phyloP scores from a whole-genome alignment of 2,329 filamentous ascomycete genomes.

The Beauveria caledonica region DNA sequence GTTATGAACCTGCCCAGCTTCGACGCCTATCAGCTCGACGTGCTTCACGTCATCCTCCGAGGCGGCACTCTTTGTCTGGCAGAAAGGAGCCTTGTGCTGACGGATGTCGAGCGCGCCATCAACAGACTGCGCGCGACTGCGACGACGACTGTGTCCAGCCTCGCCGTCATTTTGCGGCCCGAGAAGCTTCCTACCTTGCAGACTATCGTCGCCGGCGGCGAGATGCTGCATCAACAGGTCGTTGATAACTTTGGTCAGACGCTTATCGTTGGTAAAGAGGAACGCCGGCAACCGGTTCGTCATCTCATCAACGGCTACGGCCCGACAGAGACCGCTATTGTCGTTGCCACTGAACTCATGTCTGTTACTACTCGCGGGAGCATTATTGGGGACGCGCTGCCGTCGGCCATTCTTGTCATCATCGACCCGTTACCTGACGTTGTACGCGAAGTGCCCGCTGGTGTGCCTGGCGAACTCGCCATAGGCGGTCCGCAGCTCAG shows the following conservation, averaged over 20 bases:
- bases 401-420: neutral
- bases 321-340: neutral
- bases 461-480: constrained; percentile 16
- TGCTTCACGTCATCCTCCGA: neutral
- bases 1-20: constrained; percentile 5
- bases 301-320: constrained; percentile 6
- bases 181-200: neutral
- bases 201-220: neutral
- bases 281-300: neutral
- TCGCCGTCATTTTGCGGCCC: neutral
- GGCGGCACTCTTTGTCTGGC: constrained; percentile 8
- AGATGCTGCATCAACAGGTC: constrained; percentile 4
- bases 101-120: constrained; percentile 1
- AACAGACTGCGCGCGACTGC: constrained; percentile 1
- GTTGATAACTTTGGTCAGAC: neutral
- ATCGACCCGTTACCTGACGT: neutral
- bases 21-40: constrained; percentile 4
- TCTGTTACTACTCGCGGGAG: neutral
- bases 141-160: constrained; percentile 1
- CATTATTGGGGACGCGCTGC: neutral
- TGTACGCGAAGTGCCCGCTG: neutral
- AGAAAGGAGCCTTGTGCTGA: constrained; percentile 4
- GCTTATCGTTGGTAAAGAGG: neutral
- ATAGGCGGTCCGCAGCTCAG: constrained; percentile 15
- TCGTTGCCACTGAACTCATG: neutral